These are phyloP conservation scores for Epichloe gansuensis DNA, from an alignment of 2,329 filamentous ascomycete species.

Conservation along the genomic window DNA sequence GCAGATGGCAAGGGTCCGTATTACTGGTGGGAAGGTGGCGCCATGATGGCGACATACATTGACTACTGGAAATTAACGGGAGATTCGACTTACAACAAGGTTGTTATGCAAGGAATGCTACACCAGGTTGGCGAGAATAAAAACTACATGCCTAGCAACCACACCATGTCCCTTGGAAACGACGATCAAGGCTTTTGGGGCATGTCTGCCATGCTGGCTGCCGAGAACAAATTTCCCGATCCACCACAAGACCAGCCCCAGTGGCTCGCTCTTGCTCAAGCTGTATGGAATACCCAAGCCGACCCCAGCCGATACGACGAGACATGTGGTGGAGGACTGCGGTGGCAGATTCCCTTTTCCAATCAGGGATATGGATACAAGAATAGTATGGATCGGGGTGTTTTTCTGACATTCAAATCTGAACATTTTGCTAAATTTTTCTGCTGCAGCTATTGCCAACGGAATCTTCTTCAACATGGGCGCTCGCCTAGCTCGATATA, in stretches of 20 bases:
- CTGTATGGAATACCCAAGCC: conserved; percentile 53
- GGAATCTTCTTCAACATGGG: conserved; percentile 52
- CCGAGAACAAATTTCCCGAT: conserved; percentile 50
- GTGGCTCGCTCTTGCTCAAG: conserved; percentile 55
- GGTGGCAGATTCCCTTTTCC: conserved; percentile 66
- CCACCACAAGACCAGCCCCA: conserved; percentile 39
- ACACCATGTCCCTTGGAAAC: conserved; percentile 48
- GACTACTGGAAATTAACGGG: conserved; percentile 60
- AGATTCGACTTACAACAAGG: conserved; percentile 48
- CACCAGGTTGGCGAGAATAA: conserved; percentile 43
- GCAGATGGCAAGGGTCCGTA: conserved; percentile 35
- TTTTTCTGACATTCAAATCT: background rate
- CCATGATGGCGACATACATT: conserved; percentile 54
- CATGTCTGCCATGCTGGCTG: conserved; percentile 53
- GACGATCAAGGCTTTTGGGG: conserved; percentile 63
- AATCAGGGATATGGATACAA: conserved; percentile 71
- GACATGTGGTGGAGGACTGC: conserved; percentile 54
- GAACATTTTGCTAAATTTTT: background rate
- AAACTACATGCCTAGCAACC: conserved; percentile 49
- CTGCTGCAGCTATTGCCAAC: conserved; percentile 39
- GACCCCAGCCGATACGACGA: conserved; percentile 48
- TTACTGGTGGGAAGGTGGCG: conserved; percentile 65
- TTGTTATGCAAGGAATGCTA: conserved; percentile 42
- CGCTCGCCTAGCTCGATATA: conserved; percentile 60
- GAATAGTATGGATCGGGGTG: conserved; percentile 32